Evolutionary conservation across 192 early-diverging fungal genomes (phyloP).

Genomic region (Mortierella claussenii): DNA sequence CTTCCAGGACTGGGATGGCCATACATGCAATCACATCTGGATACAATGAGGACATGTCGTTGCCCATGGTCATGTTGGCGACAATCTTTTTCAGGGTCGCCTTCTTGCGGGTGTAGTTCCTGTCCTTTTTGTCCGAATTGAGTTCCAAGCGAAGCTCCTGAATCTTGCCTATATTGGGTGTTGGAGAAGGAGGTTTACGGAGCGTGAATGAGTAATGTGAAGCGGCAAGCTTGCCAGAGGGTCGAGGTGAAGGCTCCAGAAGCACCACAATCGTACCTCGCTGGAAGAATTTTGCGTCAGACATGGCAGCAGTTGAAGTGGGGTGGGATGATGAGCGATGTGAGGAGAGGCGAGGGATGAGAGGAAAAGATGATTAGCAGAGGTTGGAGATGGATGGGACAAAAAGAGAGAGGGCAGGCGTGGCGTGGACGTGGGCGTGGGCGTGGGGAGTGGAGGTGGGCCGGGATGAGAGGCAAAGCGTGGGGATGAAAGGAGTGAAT

Average conservation of each 20-base stretch:
- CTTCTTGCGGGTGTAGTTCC: constrained; percentile 84
- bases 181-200: neutral
- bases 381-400: neutral
- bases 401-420: too few species aligned
- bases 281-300: constrained; percentile 68
- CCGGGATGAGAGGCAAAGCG: too few species aligned
- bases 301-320: too few species aligned
- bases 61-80: constrained; percentile 99
- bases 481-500: neutral
- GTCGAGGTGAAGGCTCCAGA: too few species aligned
- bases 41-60: constrained; percentile 96
- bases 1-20: constrained; percentile 86
- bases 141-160: constrained; percentile 90
- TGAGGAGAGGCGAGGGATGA: neutral
- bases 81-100: constrained; percentile 94
- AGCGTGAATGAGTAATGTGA: constrained; percentile 1
- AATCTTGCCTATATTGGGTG: constrained; percentile 74
- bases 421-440: too few species aligned
- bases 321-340: too few species aligned
- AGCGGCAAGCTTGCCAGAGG: too few species aligned
- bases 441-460: too few species aligned
- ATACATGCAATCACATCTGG: constrained; percentile 94
- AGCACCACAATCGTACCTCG: too few species aligned
- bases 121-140: constrained; percentile 86
- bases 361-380: neutral